Evolutionary conservation across 345 rosid genomes (phyloP), one percentile per base, ranked within the genome.

Genomic region (Sisymbrium altissimum): DNA sequence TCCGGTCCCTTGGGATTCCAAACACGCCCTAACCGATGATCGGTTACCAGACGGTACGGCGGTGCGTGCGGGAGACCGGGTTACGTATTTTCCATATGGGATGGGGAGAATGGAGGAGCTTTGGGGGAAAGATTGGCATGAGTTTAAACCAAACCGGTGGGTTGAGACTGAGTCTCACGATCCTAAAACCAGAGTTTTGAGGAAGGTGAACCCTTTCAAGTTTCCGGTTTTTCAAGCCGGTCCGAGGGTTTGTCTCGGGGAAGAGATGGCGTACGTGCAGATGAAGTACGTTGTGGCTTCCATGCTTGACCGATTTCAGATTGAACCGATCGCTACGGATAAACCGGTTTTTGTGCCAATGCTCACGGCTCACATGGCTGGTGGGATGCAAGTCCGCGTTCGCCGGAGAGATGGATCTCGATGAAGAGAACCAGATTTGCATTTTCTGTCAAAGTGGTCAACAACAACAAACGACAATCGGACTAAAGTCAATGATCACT

Each of bases 51-150:
- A 89, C 49, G 89, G 91, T 12, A 88, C 92, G 6, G 8, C 11
- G 0, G 87, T 92, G 30, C 81, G 57, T 64, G 86, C 91, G 0
- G 98, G 98, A 43, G 94, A 89, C 45, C 84, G 98, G 52, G 98
- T 92, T 7, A 92, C 96, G 3, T 92, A 86, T 65, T 87, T 89
- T 53, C 96, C 92, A 0, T 92, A 89, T 44, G 98, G 96, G 17
- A 88, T 88, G 98, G 96, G 98, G 57, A 83, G 98, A 78, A 87
- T 88, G 91, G 91, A 92, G 36, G 80, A 81, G 33, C 56, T 89
- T 43, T 92, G 98, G 98, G 94, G 98, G 11, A 58, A 71, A 70
- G 88, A 89, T 55, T 63, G 89, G 79, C 54, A 58, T 46, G 72
- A 87, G 68, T 92, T 88, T 83, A 81, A 80, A 66, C 98, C 95